Percentiles rank a stretch among this genome's conserved stretches.
phyloP scores from a whole-genome alignment of 2,329 filamentous ascomycete genomes.

The Sporothrix brunneoviolacea region DNA sequence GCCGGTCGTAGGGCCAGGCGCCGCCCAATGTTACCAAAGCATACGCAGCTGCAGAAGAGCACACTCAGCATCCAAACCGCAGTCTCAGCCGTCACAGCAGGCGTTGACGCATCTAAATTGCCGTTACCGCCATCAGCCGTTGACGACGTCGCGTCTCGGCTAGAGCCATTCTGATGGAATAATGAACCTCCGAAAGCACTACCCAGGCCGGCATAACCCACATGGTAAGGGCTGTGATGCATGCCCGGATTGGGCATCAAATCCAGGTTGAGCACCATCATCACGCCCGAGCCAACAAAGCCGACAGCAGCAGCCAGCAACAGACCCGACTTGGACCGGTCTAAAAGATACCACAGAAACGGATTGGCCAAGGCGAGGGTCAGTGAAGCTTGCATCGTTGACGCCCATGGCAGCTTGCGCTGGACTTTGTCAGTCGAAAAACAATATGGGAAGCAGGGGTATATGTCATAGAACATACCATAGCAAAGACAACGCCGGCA shows the following conservation, averaged over 20 bases:
- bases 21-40: slow-evolving; percentile 92
- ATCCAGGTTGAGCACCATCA: slow-evolving; percentile 70
- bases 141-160: background rate
- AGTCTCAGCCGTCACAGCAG: slow-evolving; percentile 58
- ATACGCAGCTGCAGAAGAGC: slow-evolving; percentile 88
- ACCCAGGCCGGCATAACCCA: slow-evolving; percentile 7
- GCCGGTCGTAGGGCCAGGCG: slow-evolving; percentile 51
- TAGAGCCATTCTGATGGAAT: slow-evolving; percentile 20
- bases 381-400: slow-evolving; percentile 84
- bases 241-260: slow-evolving; percentile 64
- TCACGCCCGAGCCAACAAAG: slow-evolving; percentile 62
- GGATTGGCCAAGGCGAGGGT: slow-evolving; percentile 89
- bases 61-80: slow-evolving; percentile 90
- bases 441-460: background rate
- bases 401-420: slow-evolving; percentile 89
- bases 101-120: slow-evolving; percentile 9
- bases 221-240: slow-evolving; percentile 10
- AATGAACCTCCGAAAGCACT: slow-evolving; percentile 6
- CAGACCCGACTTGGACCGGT: slow-evolving; percentile 80
- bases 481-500: slow-evolving; percentile 57
- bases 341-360: slow-evolving; percentile 91
- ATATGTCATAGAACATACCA: slow-evolving; percentile 55
- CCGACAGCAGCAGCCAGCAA: slow-evolving; percentile 70
- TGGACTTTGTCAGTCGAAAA: slow-evolving; percentile 29
- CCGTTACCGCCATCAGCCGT: slow-evolving; percentile 4